Base-by-base conservation (phyloP, 345 rosid species). In the Firmiana major region DNA sequence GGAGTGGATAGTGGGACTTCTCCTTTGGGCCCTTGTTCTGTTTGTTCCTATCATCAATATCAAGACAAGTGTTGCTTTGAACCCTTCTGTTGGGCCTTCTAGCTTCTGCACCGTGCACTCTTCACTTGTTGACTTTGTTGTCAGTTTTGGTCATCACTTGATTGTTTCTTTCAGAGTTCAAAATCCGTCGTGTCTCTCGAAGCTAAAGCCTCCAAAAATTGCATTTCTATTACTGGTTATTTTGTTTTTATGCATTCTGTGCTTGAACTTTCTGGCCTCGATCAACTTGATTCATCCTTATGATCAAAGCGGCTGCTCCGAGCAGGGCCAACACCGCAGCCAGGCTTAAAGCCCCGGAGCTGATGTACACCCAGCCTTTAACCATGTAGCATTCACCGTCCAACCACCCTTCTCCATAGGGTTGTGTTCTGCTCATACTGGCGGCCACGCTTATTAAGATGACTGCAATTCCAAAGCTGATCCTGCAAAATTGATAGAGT, bases 331-430 rank as follows among this genome's bases (percentile, higher is more conserved):
- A 83, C 0, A 81, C 38, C 45, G 89, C 80, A n/a, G 85, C 55
- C 60, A 87, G 58, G 70, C 79, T 85, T 34, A 90, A 74, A 7
- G 80, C 64, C 1, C 90, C 93, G 0, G 97, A 88, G 21, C 85
- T 86, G 46, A 84, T 38, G 60, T 75, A 94, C 51, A 92, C 83
- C 3, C 97, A 94, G 21, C 83, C 84, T 68, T 79, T 92, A 57
- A 91, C 95, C 2, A 86, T 42, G 75, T 91, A 94, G 81, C 98
- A 94, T 24, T 91, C 89, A 17, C 83, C 84, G 9, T 90, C 86
- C 11, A 92, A 62, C 98, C 98, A 92, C 26, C 97, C 98, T 74
- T 79, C 77, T 8, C 97, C 91, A 49, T 89, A 94, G 1, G 68
- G 31, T 70, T 94, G 98, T 66, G n/a, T 70, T 71, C 80, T 81